Base-by-base conservation (phyloP, 352 stramenopile species). In the Globisporangium ultimum region DNA sequence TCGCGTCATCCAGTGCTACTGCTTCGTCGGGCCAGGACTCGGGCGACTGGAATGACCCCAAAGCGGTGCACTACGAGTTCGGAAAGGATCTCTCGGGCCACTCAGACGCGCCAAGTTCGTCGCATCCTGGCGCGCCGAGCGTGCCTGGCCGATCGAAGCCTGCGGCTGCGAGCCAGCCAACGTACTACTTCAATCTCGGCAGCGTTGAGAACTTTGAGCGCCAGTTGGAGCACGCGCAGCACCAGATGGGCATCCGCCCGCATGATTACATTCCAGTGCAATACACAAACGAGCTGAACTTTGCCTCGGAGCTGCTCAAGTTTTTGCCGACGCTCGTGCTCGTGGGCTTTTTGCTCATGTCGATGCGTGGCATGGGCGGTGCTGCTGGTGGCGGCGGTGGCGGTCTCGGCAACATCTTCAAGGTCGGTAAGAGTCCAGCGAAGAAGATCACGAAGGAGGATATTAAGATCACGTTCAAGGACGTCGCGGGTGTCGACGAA, bases 361-460 rank as follows among this genome's bases (percentile, higher is more conserved):
- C 97, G 36, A 97, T 98, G 81, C 87, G 92, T 58, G 86, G 93
- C 38, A 89, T 97, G 64, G 88, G 87, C 50, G 91, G 96, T 32
- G 83, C 75, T 18, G 78, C 74, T 11, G 89, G 84, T 17, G 87
- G 92, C 51, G 87, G 78, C 47, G 85, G 78, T 38, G 87, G 77
- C 28, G 91, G 88, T 21, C 89, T 97, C 63, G 83, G 85, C 46
- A 93, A 93, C 74, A 98, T 98, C 59, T 98, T 98, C 69, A 96
- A 97, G 65, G 87, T 98, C 48, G 92, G 91, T 59, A 96, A 97
- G 72, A 96, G 81, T 51, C 98, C 95, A 20, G 97, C 96, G 32
- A 98, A 98, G 68, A 98, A 98, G 80, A 98, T 99, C 71, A 97
- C 89, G 14, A 98, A 98, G 65, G 95, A 99, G 73, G 82, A 96